Evolutionary conservation across 108 stramenopile genomes (phyloP), one percentile per base, ranked within the genome.

Genomic region (Conticribra weissflogii): DNA sequence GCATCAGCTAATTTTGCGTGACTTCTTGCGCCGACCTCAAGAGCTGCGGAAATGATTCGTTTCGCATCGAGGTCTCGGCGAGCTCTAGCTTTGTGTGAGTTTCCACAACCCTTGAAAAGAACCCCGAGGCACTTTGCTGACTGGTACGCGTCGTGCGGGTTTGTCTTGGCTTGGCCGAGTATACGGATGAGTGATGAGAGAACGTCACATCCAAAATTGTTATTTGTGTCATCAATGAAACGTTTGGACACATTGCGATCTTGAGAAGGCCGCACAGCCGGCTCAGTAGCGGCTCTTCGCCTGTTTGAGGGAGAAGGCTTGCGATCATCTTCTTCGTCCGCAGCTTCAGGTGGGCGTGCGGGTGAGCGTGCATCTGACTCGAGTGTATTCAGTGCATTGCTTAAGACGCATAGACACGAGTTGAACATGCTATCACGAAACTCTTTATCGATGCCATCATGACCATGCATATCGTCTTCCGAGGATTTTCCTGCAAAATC

Each of bases 141-240:
- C 44, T 92, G 79, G 48, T 86, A 88, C 3, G 94, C 94, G 52
- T 95, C 87, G 70, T 95, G 94, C 12, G 94, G 94, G 51, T 89
- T 90, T 46, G 71, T 27, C 15, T 77, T 73, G 17, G 94, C 94
- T 71, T 92, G 88, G 0, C 87, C 89, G 12, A 95, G 68, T 49
- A 89, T 90, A 8, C 64, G 29, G 54, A 95, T 85, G 36, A 95
- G 84, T 22, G 90, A 87, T 30, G 84, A 84, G 31, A 94, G 66
- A 30, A 94, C 86, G 63, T 91, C 90, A 15, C 64, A 59, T 21
- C 87, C 86, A 29, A 87, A 82, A 17, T 81, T 68, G 53, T 83
- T 86, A 32, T 76, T 80, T 2, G 88, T 76, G 14, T 91, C 86
- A 24, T 86, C 74, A 50, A 94, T 71, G 48, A 70, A 94, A 81